Evolutionary conservation across 2,329 filamentous ascomycete species (phyloP), one percentile per base, ranked within the genome.

Genomic region (Salinomyces thailandicus): DNA sequence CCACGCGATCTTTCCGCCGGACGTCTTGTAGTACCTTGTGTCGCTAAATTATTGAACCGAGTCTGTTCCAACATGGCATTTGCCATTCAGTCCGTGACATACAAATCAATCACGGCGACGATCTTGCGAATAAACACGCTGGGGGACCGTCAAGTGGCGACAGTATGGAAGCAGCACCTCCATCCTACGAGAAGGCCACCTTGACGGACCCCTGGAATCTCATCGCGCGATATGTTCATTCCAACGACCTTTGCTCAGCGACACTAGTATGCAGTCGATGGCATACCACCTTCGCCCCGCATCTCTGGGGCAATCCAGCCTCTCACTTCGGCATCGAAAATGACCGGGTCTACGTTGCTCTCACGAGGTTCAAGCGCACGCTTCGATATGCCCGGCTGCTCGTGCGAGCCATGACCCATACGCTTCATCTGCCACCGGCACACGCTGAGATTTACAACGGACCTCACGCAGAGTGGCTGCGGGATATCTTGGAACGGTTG

Each of bases 301-400:
- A 71, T 43, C 62, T 79, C 1, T 79, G 75, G 75, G 74, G 74
- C 12, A 70, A 73, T 48, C 75, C 75, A 14, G 72, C 74, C 0
- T 75, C 72, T 6, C 73, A 78, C 53, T 78, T 78, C 50, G 72
- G 70, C 18, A 63, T 64, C 2, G 66, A 76, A 35, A 73, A 77
- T 48, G 74, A 77, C 49, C 69, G 67, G 6, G 72, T 77, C 18
- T 77, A 77, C 48, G 72, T 75, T 34, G 73, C 73, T 14, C 57
- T 78, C 39, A 75, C 72, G 5, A 64, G 69, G 20, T 78, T 79
- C 57, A 70, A 70, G 51, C 65, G 71, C 35, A 73, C 66, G 7
- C 55, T 78, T 16, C 68, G 64, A 35, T 68, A 67, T 52, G 70
- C 71, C 4, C 62, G 75, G 31, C 54, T 63, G 15, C 61, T 61